A percentile compares a stretch with the other conserved stretches of the same genome.
Conservation (phyloP, 176 grass and related monocot genomes). For the Coix lacrymajobi region DNA sequence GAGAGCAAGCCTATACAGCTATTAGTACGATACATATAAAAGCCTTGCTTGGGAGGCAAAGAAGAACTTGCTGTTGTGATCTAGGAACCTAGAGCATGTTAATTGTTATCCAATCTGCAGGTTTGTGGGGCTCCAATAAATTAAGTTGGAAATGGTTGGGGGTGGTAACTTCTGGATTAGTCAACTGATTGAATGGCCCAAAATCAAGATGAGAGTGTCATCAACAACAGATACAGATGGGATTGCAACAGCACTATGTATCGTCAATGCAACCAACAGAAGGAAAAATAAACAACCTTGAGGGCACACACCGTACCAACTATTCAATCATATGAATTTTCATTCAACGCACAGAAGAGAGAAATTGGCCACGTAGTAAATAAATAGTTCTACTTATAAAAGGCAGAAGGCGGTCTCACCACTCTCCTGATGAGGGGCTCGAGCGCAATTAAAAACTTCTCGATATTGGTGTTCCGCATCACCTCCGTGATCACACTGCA, state of each 20-base stretch:
- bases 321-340: not conserved
- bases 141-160: not conserved
- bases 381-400: no score
- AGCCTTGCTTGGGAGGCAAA: not conserved
- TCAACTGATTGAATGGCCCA: not conserved
- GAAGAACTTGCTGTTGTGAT: not conserved
- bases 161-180: not conserved
- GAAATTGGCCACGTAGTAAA: not conserved
- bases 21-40: not conserved
- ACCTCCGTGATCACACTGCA: slow-evolving; percentile 53
- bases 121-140: not conserved
- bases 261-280: not conserved
- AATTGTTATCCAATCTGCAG: not conserved
- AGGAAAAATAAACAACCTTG: not conserved
- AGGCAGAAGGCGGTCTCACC: slow-evolving; percentile 16
- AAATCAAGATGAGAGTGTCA: not conserved
- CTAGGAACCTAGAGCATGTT: not conserved
- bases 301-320: not conserved
- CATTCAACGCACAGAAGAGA: not conserved
- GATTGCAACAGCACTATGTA: not conserved
- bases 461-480: slow-evolving; percentile 48
- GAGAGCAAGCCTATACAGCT: not conserved
- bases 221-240: not conserved
- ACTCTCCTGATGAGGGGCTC: slow-evolving; percentile 55
- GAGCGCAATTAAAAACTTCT: slow-evolving; percentile 37